Evolutionary conservation across 1,284 basidiomycete species (phyloP).

Genomic region (Schizophyllum amplum): DNA sequence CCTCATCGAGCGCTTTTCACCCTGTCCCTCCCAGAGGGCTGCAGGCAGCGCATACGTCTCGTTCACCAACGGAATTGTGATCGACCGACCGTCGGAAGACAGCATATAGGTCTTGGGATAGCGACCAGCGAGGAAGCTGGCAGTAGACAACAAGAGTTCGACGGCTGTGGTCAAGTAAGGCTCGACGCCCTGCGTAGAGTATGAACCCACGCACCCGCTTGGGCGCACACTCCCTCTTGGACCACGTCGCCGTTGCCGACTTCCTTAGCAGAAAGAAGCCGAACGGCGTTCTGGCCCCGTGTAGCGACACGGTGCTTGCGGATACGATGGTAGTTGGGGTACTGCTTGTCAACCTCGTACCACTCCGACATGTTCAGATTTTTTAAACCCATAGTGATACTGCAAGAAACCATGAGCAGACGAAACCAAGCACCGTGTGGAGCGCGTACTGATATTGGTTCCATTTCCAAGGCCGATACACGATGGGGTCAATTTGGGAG

Average conservation of each 20-base stretch:
- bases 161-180: slow-evolving; percentile 30
- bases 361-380: slow-evolving; percentile 61
- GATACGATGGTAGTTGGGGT: slow-evolving; percentile 43
- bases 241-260: slow-evolving; percentile 16
- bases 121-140: slow-evolving; percentile 54
- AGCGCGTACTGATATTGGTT: background rate
- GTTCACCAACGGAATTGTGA: slow-evolving; percentile 31
- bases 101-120: slow-evolving; percentile 54
- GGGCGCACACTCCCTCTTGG: background rate
- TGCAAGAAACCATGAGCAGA: slow-evolving; percentile 16
- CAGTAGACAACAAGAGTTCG: slow-evolving; percentile 58
- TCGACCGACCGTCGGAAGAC: slow-evolving; percentile 42
- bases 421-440: background rate
- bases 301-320: slow-evolving; percentile 43
- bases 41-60: slow-evolving; percentile 4
- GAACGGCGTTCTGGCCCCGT: slow-evolving; percentile 39
- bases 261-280: slow-evolving; percentile 41
- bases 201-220: background rate
- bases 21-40: background rate
- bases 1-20: background rate
- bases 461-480: background rate
- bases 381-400: slow-evolving; percentile 67
- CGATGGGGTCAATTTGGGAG: background rate
- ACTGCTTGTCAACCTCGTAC: slow-evolving; percentile 60
- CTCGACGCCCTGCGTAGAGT: background rate